A percentile compares a stretch with the other conserved stretches of the same genome.
Conservation (phyloP, 495 filamentous ascomycete genomes). For the Sabuloglossum arenarium region DNA sequence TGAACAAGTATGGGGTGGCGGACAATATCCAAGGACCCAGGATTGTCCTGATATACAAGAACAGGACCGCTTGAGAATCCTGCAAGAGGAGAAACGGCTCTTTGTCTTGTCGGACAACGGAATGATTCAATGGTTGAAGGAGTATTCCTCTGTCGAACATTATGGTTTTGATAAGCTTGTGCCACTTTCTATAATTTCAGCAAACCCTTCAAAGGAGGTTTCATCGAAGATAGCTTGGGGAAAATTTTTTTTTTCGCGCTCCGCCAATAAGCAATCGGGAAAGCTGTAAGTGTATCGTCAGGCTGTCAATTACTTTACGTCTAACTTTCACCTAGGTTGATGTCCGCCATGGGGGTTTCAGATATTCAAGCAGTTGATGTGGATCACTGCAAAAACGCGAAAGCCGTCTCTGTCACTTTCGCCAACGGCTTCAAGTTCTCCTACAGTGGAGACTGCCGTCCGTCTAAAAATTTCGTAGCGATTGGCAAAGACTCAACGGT, state of each 20-base stretch:
- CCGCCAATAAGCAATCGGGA: background rate
- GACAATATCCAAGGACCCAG: conserved; percentile 4
- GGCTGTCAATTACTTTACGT: background rate
- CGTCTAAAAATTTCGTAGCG: conserved; percentile 40
- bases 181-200: conserved; percentile 12
- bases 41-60: background rate
- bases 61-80: conserved; percentile 11
- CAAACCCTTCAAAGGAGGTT: background rate
- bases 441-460: conserved; percentile 85
- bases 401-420: conserved; percentile 59
- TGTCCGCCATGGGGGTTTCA: conserved; percentile 16
- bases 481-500: conserved; percentile 61
- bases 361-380: conserved; percentile 41
- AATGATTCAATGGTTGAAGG: conserved; percentile 52
- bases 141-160: conserved; percentile 60
- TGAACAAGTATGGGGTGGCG: conserved; percentile 22
- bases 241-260: background rate
- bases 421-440: conserved; percentile 63
- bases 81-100: conserved; percentile 26
- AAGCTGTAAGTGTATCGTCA: background rate
- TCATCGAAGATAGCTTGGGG: background rate
- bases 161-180: conserved; percentile 43
- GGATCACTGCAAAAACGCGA: conserved; percentile 55
- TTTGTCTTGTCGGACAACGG: conserved; percentile 37
- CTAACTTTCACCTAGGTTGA: conserved; percentile 2